A percentile compares a stretch with the other conserved stretches of the same genome.
Conservation (phyloP, 2,329 filamentous ascomycete genomes). For the Pseudocercospora ulei region DNA sequence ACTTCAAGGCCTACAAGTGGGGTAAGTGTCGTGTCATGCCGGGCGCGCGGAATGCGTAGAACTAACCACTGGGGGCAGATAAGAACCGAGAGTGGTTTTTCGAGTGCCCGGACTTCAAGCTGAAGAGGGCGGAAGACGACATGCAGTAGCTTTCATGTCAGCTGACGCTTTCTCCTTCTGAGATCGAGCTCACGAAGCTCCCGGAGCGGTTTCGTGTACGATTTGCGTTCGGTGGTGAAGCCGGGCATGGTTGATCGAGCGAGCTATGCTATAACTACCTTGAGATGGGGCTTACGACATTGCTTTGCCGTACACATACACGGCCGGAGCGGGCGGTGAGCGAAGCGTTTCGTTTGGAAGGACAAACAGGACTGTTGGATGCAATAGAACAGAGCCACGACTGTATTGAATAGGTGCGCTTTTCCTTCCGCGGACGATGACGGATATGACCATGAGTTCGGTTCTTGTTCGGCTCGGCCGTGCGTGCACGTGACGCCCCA, state of each 20-base stretch:
- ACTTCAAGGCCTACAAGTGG: conserved; percentile 92
- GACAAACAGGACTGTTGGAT: conserved; percentile 12
- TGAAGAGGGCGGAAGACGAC: conserved; percentile 48
- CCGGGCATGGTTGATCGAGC: not conserved
- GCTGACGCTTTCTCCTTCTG: conserved; percentile 12
- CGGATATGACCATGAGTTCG: too few species aligned
- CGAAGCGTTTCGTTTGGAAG: conserved; percentile 17
- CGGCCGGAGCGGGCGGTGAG: conserved; percentile 8
- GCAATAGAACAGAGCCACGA: conserved; percentile 5
- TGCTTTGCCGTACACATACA: conserved; percentile 11
- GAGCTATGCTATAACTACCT: not conserved
- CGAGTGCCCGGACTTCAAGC: conserved; percentile 71
- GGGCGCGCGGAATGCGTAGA: not conserved
- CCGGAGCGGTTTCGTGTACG: conserved; percentile 9
- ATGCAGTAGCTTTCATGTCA: conserved; percentile 26
- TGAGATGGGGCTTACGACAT: not conserved
- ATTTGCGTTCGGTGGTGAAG: conserved; percentile 3
- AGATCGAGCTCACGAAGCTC: conserved; percentile 11
- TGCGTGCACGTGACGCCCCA: conserved; percentile 4
- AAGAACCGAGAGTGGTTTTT: conserved; percentile 69
- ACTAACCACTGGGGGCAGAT: conserved; percentile 45
- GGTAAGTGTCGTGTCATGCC: not conserved
- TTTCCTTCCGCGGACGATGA: too few species aligned
- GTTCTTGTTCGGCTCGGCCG: too few species aligned
- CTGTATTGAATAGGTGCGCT: conserved; percentile 1